phyloP scores from a whole-genome alignment of 805 yeast genomes.

The Candida sithepensis region DNA sequence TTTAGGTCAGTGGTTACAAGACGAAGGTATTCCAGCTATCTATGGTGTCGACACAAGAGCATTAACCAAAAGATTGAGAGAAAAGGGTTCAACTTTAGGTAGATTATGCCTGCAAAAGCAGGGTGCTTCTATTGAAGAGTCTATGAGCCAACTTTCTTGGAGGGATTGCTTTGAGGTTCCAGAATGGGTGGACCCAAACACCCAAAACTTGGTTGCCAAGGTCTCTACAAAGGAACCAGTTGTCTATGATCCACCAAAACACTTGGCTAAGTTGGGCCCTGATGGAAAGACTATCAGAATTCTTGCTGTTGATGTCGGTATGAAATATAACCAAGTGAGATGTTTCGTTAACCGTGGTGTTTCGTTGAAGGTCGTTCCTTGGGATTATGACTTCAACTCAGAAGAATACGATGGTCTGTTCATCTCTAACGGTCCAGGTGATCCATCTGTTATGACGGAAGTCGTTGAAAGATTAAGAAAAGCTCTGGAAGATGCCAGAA shows the following conservation, averaged over 20 bases:
- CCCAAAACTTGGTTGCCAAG: slow-evolving; percentile 83
- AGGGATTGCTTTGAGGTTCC: slow-evolving; percentile 61
- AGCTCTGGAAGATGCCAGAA: slow-evolving; percentile 60
- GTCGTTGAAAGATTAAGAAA: slow-evolving; percentile 58
- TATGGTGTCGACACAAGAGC: slow-evolving; percentile 98
- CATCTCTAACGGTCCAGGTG: slow-evolving; percentile 99
- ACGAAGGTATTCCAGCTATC: slow-evolving; percentile 89
- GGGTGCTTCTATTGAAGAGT: slow-evolving; percentile 29
- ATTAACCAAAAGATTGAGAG: slow-evolving; percentile 88
- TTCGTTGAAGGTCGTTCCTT: slow-evolving; percentile 92
- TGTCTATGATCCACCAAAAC: slow-evolving; percentile 66
- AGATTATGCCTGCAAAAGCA: slow-evolving; percentile 66
- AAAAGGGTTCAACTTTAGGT: slow-evolving; percentile 89
- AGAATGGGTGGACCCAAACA: slow-evolving; percentile 92
- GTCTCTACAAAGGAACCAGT: slow-evolving; percentile 80
- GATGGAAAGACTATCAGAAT: slow-evolving; percentile 79
- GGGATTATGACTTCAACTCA: slow-evolving; percentile 79
- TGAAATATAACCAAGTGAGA: slow-evolving; percentile 96
- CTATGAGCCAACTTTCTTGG: slow-evolving; percentile 48
- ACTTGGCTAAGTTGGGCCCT: slow-evolving; percentile 49
- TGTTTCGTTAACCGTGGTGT: slow-evolving; percentile 96
- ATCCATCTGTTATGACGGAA: slow-evolving; percentile 80
- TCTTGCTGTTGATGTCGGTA: slow-evolving; percentile 93
- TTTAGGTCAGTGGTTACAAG: slow-evolving; percentile 89
- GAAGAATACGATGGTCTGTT: slow-evolving; percentile 94